Conservation (phyloP, 2,329 filamentous ascomycete genomes). For the Stemphylium beticola region DNA sequence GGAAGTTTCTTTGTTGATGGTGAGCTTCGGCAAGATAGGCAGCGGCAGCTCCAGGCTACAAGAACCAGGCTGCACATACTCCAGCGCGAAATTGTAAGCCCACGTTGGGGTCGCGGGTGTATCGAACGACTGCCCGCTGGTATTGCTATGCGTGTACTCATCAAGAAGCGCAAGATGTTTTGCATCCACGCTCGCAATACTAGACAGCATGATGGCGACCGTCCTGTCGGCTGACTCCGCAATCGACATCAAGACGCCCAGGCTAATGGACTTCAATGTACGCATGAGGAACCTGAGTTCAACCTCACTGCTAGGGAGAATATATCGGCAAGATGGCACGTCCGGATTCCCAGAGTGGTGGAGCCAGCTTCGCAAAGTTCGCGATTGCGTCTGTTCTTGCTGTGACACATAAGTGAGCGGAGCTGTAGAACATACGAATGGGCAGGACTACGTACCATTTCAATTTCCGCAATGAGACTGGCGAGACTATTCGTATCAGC, state of each 20-base stretch:
- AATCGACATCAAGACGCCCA: slow-evolving; percentile 7
- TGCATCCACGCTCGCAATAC: slow-evolving; percentile 10
- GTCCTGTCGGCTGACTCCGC: slow-evolving; percentile 4
- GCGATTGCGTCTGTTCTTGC: slow-evolving; percentile 1
- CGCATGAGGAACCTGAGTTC: slow-evolving; percentile 3
- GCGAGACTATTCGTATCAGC: not conserved
- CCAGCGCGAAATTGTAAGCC: slow-evolving; percentile 10
- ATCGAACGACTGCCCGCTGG: slow-evolving; percentile 7
- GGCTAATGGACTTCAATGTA: slow-evolving; percentile 5
- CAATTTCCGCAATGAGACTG: slow-evolving; percentile 1
- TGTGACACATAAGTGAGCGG: not conserved
- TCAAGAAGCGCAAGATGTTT: slow-evolving; percentile 6
- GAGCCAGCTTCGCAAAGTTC: too few species aligned
- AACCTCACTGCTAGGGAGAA: not conserved
- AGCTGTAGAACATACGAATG: not conserved
- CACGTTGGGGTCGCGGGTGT: slow-evolving; percentile 6
- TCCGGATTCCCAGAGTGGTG: not conserved
- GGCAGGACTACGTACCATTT: slow-evolving; percentile 2
- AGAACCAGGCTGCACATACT: slow-evolving; percentile 4
- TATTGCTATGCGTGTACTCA: not conserved
- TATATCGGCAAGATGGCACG: not conserved
- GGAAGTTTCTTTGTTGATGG: not conserved
- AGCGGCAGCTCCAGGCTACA: slow-evolving; percentile 7
- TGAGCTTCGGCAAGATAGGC: slow-evolving; percentile 5
- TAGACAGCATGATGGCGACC: slow-evolving; percentile 6